phyloP scores from a whole-genome alignment of 83 land plant genomes.

The Isoetes engelmannii region DNA sequence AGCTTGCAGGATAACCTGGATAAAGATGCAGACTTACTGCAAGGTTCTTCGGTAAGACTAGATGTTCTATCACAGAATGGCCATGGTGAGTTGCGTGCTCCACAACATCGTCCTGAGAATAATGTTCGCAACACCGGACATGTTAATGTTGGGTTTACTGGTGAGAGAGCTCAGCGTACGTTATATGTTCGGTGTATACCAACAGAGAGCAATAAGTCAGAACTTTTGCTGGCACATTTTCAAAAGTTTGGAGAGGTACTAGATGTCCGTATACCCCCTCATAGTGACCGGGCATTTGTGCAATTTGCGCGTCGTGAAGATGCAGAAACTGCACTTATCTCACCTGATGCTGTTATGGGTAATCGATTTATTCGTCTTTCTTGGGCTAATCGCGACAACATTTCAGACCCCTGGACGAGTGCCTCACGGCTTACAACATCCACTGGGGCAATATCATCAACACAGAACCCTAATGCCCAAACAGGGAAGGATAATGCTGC shows the following conservation, averaged over 20 bases:
- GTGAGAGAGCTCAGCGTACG: slow-evolving; percentile 69
- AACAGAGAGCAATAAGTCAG: slow-evolving; percentile 48
- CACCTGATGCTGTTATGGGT: slow-evolving; percentile 98
- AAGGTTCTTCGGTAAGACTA: background rate
- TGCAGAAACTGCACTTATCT: slow-evolving; percentile 72
- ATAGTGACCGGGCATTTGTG: slow-evolving; percentile 77
- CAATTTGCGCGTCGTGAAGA: slow-evolving; percentile 73
- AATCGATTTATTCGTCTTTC: slow-evolving; percentile 89
- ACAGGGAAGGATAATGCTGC: slow-evolving; percentile 11
- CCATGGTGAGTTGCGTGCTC: background rate
- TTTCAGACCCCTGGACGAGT: slow-evolving; percentile 4
- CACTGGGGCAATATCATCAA: too few species aligned
- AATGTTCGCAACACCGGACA: background rate
- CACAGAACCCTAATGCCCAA: slow-evolving; percentile 24
- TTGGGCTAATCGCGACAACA: slow-evolving; percentile 94
- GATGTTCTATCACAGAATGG: background rate
- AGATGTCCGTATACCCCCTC: slow-evolving; percentile 77
- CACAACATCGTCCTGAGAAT: background rate
- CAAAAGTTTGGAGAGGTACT: slow-evolving; percentile 83
- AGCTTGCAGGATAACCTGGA: background rate
- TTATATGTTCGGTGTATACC: slow-evolving; percentile 87
- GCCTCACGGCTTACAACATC: background rate
- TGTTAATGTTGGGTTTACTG: slow-evolving; percentile 19
- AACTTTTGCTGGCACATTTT: slow-evolving; percentile 70
- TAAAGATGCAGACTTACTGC: background rate